These are phyloP conservation scores for Fagopyrum tataricum DNA, from an alignment of 148 eudicot genomes.

Conservation along the genomic window DNA sequence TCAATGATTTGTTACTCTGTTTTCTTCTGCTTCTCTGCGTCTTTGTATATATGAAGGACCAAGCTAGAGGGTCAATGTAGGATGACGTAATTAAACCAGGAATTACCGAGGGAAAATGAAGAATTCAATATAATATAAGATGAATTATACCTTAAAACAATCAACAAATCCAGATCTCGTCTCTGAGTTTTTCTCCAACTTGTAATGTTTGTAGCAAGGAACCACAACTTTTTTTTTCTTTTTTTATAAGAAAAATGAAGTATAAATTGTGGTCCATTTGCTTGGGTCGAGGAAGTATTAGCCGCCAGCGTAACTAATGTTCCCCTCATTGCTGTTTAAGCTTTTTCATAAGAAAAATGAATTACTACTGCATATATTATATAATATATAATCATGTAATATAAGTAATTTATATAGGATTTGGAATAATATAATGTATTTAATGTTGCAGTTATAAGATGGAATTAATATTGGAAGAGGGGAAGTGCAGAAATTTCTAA, in stretches of 20 bases:
- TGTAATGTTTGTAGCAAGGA: not conserved
- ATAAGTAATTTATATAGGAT: too few relatives aligned
- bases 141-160: not conserved
- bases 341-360: too few relatives aligned
- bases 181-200: too few relatives aligned
- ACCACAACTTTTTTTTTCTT: not conserved
- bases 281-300: not conserved
- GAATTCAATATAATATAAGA: not conserved
- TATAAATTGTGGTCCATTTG: not conserved
- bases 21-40: not conserved
- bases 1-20: not conserved
- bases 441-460: too few relatives aligned
- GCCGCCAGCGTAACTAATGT: not conserved
- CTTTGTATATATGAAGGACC: not conserved
- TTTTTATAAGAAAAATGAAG: not conserved
- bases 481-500: not conserved
- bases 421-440: too few relatives aligned
- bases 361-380: not conserved
- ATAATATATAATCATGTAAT: too few relatives aligned
- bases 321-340: too few relatives aligned
- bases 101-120: not conserved
- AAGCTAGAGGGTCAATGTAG: slow-evolving; percentile 7
- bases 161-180: not conserved
- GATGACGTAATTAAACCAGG: not conserved
- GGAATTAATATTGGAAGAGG: not conserved